These are phyloP conservation scores for Gymnopilus junonius DNA, from an alignment of 768 basidiomycete species.

Conservation along the genomic window DNA sequence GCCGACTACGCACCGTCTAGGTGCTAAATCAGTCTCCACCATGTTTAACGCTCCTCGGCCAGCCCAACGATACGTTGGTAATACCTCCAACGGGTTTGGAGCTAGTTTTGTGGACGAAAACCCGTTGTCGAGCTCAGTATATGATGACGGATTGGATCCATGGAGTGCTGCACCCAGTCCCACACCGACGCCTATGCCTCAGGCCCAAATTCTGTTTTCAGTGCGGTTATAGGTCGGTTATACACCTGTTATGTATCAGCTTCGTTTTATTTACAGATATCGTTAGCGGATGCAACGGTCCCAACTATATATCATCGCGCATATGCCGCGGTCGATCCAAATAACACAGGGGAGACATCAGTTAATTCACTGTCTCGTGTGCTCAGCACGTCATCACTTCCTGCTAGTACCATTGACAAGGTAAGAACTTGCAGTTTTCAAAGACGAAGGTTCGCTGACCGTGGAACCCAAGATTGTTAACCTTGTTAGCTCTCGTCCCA, in stretches of 20 bases:
- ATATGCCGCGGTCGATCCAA: slow-evolving; percentile 75
- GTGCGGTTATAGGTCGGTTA: slow-evolving; percentile 68
- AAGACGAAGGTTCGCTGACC: neutral
- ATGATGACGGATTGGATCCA: slow-evolving; percentile 82
- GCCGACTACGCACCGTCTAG: slow-evolving; percentile 14
- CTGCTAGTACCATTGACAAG: slow-evolving; percentile 83
- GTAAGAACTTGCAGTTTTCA: slow-evolving; percentile 41
- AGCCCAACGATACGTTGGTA: slow-evolving; percentile 64
- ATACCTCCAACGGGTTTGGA: slow-evolving; percentile 61
- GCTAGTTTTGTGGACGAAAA: slow-evolving; percentile 79
- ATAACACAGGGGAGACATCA: slow-evolving; percentile 74
- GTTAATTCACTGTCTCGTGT: slow-evolving; percentile 84
- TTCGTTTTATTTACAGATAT: neutral
- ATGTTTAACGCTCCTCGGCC: slow-evolving; percentile 91
- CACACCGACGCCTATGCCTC: slow-evolving; percentile 62
- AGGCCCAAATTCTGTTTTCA: slow-evolving; percentile 57
- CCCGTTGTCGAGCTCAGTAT: slow-evolving; percentile 72
- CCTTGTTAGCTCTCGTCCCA: slow-evolving; percentile 78
- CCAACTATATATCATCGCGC: slow-evolving; percentile 79
- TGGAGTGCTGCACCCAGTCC: slow-evolving; percentile 81
- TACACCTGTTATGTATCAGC: neutral
- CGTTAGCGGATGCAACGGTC: slow-evolving; percentile 75
- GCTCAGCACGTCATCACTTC: slow-evolving; percentile 74
- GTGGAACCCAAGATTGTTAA: slow-evolving; percentile 73
- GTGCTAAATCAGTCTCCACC: slow-evolving; percentile 18